Evolutionary conservation across 1,139 yeast species (phyloP).

Genomic region (Diutina scorzettiae): DNA sequence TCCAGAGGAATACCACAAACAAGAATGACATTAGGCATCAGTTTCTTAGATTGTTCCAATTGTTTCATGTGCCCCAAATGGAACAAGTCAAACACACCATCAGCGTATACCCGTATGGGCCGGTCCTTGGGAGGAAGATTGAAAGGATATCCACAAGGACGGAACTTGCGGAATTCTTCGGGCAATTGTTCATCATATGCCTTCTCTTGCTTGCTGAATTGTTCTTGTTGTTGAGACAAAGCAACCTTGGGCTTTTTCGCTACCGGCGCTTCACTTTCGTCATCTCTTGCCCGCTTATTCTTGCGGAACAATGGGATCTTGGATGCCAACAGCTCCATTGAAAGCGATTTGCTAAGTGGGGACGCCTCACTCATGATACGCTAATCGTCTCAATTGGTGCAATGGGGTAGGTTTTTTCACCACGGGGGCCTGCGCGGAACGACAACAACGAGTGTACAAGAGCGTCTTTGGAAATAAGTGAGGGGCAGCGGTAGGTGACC

Average conservation of each 20-base stretch:
- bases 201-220: slow-evolving; percentile 38
- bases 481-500: too few species aligned
- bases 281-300: slow-evolving; percentile 19
- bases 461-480: too few species aligned
- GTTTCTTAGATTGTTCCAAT: slow-evolving; percentile 88
- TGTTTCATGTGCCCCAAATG: slow-evolving; percentile 98
- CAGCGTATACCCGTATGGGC: slow-evolving; percentile 88
- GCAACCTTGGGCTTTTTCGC: background rate
- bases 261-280: slow-evolving; percentile 9
- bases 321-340: slow-evolving; percentile 32
- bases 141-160: slow-evolving; percentile 61
- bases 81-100: slow-evolving; percentile 93
- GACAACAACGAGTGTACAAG: too few species aligned
- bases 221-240: slow-evolving; percentile 11
- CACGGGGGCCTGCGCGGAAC: background rate
- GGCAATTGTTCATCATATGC: slow-evolving; percentile 50
- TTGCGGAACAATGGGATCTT: slow-evolving; percentile 25
- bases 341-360: slow-evolving; percentile 15
- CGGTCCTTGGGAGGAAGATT: slow-evolving; percentile 79
- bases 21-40: slow-evolving; percentile 73
- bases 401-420: background rate
- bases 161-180: slow-evolving; percentile 48
- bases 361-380: background rate
- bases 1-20: slow-evolving; percentile 92
- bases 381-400: background rate